Evolutionary conservation across 148 eudicot species (phyloP), one percentile per base, ranked within the genome.

Genomic region (Dysphania ambrosioides): DNA sequence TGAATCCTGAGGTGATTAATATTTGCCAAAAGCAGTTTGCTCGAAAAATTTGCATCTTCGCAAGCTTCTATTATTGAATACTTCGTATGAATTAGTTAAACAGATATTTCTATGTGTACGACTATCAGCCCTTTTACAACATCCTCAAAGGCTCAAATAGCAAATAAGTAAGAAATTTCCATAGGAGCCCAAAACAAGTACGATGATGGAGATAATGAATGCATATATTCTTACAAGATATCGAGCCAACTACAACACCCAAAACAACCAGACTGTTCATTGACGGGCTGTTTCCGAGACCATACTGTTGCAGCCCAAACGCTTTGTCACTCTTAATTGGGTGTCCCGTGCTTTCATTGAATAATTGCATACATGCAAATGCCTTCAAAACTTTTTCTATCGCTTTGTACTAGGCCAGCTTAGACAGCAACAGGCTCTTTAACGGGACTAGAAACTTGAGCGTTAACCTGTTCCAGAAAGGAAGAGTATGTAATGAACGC

Each of bases 341-440:
- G 64, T 27, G 12, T 53, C 26, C 29, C 60, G 31, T 59, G 42
- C 36, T 70, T 69, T 57, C 70, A 42, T 70, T 36, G 53, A 75
- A 49, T 56, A 58, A n/a, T 72, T n/a, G 77, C 59, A 42, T 75
- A 80, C 80, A 75, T 72, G 74, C 70, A 68, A 70, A 72, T 80
- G 42, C 70, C 79, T 44, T 78, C 57, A 66, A 78, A 75, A 70
- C 40, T 66, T n/a, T n/a, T 36, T 49, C 60, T 68, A 34, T 73
- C 27, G n/a, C 62, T 19, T 19, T 61, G 72, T 60, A 55, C 66
- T 55, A 60, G 63, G 76, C 65, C 74, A 84, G 71, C 85, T 86
- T 83, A 95, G 82, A 83, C 91, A 30, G 92, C 87, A 76, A 95
- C 88, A 75, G 98, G 84, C 78, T 84, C 87, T 67, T 82, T 85